Base-by-base conservation (phyloP, 768 basidiomycete genomes). In the Clitopilus passeckerianus region DNA sequence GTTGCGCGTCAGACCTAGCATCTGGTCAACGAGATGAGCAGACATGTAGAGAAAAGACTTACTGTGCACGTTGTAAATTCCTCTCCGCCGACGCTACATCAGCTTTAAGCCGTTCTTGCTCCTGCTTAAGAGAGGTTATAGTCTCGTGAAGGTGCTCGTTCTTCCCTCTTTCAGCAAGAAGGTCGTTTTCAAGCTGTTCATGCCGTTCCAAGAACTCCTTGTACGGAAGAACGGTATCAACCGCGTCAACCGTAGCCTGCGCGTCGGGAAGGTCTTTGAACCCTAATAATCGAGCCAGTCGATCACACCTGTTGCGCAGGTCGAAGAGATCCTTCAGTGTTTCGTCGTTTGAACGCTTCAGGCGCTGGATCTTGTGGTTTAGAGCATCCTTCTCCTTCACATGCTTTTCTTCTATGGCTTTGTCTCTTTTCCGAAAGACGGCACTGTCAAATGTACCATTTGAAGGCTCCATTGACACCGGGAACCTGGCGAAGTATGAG, bases 221-320 rank as follows among this genome's bases (percentile, higher is more conserved):
- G 57, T 75, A 80, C 4, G 73, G 61, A 0, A 70, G 54, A 5
- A 72, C 71, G 20, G 69, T 58, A 37, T 75, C 76, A 2, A 73
- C 65, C 1, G 73, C 70, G 34, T 78, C 75, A 30, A 82, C 67
- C 8, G 69, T 66, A 6, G 73, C 67, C 57, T 81, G 76, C 0
- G 80, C 78, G 30, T 82, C 80, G 9, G 68, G 70, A 2, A 80
- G 64, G 53, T 76, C 71, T 1, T 66, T 61, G 61, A 80, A 84
- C 0, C 82, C 84, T 46, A 85, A 71, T 0, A 68, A 68, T 6
- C 66, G 62, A 0, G 79, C 81, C 1, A 83, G 70, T 16, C 72
- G 68, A 15, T 74, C 65, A 0, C 70, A 73, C 1, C 77, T 71
- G 12, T 77, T 70, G 9, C 70, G 60, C 0, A 68, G 67, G 9